Base-by-base conservation (phyloP, 768 basidiomycete genomes). In the Psilocybe azurescens region DNA sequence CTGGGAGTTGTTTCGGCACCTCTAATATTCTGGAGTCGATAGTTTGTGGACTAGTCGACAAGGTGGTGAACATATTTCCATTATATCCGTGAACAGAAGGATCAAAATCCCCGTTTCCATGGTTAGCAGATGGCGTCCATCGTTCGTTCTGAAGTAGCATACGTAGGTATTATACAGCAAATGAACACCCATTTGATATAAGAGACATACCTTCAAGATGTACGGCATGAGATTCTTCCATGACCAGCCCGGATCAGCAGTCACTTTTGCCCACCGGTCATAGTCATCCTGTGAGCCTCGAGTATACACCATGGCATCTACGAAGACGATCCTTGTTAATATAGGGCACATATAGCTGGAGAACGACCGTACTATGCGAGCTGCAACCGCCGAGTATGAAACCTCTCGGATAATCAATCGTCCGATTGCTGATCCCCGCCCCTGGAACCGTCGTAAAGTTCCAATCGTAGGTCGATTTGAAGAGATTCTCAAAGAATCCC, bases 361-460 rank as follows among this genome's bases (percentile, higher is more conserved):
- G 24, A 2, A 24, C 24, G 24, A 24, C 24, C 24, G 24, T 52
- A 76, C 75, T 77, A 62, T 73, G 65, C 8, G 74, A 72, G 30
- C 69, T 74, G 39, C 64, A 67, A 9, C 77, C 78, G 13, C 76
- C 78, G 0, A 79, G 66, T 9, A 75, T 58, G 44, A 67, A 60
- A 1, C 77, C 76, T 20, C 74, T 52, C 5, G 72, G 68, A 58
- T 72, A 73, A 16, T 65, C 48, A 8, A 76, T 51, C 4, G 62
- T 14, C 0, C 74, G 72, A 18, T 67, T 67, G 55, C 69, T 67
- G 1, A 77, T 57, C 9, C 69, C 72, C 11, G 49, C n/a, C 52
- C 75, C 75, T 3, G 75, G 73, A 16, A 61, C 59, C 0, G 74
- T 73, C n/a, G 75, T 76, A 57, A 66, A 76, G 53, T 77, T 77